Conservation (phyloP, 2,329 filamentous ascomycete species). For the Pseudocercospora musae region DNA sequence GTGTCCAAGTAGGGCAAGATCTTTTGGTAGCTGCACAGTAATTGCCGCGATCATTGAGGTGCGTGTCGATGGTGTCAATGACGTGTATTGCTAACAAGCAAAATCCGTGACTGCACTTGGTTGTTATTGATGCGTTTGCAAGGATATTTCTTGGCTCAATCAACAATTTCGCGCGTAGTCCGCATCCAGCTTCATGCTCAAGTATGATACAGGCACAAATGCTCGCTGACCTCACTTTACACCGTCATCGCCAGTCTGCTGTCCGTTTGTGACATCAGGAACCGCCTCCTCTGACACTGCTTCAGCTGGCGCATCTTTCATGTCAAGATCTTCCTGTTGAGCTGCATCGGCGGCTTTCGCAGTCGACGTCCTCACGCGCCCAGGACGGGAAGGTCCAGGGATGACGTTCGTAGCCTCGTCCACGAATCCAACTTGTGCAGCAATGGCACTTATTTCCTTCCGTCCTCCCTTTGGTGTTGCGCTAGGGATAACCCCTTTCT, state of each 20-base stretch:
- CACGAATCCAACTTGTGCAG: background rate
- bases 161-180: background rate
- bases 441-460: background rate
- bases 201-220: background rate
- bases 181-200: background rate
- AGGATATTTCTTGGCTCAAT: background rate
- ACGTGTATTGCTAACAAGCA: background rate
- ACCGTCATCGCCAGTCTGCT: background rate
- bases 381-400: background rate
- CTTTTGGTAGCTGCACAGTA: constrained; percentile 7
- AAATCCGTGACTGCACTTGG: background rate
- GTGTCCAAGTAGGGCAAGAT: constrained; percentile 28
- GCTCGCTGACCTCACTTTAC: background rate
- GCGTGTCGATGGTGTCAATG: background rate
- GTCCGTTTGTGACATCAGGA: background rate
- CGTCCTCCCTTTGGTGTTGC: background rate
- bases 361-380: background rate
- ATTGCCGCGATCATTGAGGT: background rate
- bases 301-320: background rate
- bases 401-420: background rate
- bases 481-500: background rate
- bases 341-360: background rate
- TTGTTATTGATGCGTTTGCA: background rate
- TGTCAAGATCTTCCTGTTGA: background rate
- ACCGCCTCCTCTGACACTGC: background rate